Conservation (phyloP, 257 asterid species). For the Solanum pinnatisectum region DNA sequence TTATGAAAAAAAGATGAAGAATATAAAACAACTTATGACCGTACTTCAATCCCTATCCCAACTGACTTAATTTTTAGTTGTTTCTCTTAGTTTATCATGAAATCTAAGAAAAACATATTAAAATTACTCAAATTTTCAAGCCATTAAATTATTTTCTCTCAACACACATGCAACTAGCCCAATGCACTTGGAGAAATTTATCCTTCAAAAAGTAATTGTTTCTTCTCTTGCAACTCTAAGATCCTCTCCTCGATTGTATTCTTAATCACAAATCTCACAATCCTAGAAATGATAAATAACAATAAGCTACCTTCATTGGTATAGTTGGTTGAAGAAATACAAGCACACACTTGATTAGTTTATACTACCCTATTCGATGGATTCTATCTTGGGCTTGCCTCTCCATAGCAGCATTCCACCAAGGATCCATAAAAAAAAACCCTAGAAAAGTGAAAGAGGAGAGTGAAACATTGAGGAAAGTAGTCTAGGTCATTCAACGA, state of each 20-base stretch:
- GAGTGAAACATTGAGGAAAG: not conserved
- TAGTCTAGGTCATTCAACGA: not conserved
- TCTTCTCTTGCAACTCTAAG: conserved; percentile 83
- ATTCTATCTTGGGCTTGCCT: no score
- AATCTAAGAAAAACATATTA: not conserved
- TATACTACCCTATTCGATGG: conserved; percentile 43
- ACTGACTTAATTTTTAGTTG: no score
- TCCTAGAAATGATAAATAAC: conserved; percentile 25
- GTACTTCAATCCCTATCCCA: not conserved
- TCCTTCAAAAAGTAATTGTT: conserved; percentile 95
- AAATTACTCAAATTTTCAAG: not conserved
- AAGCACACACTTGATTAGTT: conserved; percentile 55
- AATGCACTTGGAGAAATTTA: conserved; percentile 9
- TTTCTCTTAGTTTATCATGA: not conserved
- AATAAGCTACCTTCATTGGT: not conserved
- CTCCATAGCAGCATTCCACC: no score
- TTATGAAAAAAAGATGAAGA: no score
- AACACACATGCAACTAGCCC: no score
- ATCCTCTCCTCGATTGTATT: conserved; percentile 86
- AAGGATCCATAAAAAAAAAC: no score
- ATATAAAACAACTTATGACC: not conserved
- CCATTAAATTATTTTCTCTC: no score
- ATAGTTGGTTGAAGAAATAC: not conserved
- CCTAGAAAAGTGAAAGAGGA: not conserved
- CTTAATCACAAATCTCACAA: conserved; percentile 75